Conservation (phyloP, 768 basidiomycete genomes). For the Tulasnella sp. region DNA sequence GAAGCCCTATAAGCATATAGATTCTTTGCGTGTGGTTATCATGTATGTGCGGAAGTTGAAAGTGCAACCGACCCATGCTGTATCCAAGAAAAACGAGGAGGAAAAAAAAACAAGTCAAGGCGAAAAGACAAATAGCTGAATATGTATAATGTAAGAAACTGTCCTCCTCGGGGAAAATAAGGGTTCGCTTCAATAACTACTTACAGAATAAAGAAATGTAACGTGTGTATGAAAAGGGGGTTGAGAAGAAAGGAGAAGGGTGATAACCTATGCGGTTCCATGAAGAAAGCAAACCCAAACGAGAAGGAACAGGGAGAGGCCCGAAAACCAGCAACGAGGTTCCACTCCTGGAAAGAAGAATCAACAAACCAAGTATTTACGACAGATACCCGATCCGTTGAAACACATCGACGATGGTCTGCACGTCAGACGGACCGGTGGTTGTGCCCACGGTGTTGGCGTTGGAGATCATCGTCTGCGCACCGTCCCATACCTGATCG, state of each 20-base stretch:
- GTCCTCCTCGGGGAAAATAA: too few species aligned
- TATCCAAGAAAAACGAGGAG: not conserved
- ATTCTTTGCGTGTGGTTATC: not conserved
- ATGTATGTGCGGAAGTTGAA: not conserved
- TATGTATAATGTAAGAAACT: too few species aligned
- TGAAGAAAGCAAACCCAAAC: not conserved
- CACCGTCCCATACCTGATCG: slow-evolving; percentile 40
- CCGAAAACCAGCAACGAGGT: not conserved
- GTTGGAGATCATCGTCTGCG: slow-evolving; percentile 21
- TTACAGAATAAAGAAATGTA: not conserved
- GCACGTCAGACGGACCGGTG: slow-evolving; percentile 11
- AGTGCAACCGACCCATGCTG: not conserved
- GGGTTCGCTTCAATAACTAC: not conserved
- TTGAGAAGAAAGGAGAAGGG: not conserved
- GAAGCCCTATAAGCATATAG: not conserved
- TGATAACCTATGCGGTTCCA: not conserved
- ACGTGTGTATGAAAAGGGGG: not conserved
- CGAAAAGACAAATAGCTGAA: too few species aligned
- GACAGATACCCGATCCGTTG: slow-evolving; percentile 9
- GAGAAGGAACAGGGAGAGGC: not conserved
- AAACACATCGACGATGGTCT: slow-evolving; percentile 12
- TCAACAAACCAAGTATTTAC: not conserved
- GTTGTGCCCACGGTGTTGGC: slow-evolving; percentile 16
- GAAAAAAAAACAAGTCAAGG: not conserved
- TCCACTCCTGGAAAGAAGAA: not conserved